Evolutionary conservation across 768 basidiomycete genomes (phyloP).

Genomic region (Pluteus cervinus): DNA sequence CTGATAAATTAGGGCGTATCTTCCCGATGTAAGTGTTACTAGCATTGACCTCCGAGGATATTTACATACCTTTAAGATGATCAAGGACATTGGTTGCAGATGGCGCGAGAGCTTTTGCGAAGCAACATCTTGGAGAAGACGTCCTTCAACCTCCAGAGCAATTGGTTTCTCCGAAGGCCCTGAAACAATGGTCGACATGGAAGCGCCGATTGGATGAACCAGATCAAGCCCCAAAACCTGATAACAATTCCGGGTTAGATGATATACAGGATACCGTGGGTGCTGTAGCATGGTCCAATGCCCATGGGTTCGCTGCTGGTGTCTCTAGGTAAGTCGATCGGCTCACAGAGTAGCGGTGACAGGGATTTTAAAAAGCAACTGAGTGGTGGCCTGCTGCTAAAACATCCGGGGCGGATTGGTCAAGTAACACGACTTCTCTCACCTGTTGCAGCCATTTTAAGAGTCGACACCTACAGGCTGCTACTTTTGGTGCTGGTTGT

Average conservation of each 20-base stretch:
- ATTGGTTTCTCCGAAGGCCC: constrained; percentile 45
- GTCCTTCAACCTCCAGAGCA: constrained; percentile 33
- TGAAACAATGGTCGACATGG: constrained; percentile 58
- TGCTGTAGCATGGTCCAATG: constrained; percentile 51
- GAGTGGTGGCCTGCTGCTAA: constrained; percentile 78
- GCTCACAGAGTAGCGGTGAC: not conserved
- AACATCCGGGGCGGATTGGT: constrained; percentile 67
- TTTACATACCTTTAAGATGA: not conserved
- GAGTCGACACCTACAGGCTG: constrained; percentile 39
- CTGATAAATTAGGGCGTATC: constrained; percentile 55
- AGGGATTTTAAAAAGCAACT: constrained; percentile 1
- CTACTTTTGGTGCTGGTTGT: constrained; percentile 68
- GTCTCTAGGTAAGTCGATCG: constrained; percentile 61
- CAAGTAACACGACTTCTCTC: constrained; percentile 39
- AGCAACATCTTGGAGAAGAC: constrained; percentile 14
- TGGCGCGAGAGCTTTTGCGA: constrained; percentile 58
- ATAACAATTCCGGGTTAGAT: constrained; percentile 12
- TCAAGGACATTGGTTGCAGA: constrained; percentile 52
- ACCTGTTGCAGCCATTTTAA: constrained; percentile 2
- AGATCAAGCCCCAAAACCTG: not conserved
- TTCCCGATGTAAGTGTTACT: constrained; percentile 53
- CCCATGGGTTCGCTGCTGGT: constrained; percentile 53
- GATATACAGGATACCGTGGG: constrained; percentile 77
- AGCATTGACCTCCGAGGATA: not conserved
- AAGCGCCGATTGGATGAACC: constrained; percentile 31